These are phyloP conservation scores for Lithohypha guttulata DNA, from an alignment of 2,329 filamentous ascomycete species.

Conservation along the genomic window DNA sequence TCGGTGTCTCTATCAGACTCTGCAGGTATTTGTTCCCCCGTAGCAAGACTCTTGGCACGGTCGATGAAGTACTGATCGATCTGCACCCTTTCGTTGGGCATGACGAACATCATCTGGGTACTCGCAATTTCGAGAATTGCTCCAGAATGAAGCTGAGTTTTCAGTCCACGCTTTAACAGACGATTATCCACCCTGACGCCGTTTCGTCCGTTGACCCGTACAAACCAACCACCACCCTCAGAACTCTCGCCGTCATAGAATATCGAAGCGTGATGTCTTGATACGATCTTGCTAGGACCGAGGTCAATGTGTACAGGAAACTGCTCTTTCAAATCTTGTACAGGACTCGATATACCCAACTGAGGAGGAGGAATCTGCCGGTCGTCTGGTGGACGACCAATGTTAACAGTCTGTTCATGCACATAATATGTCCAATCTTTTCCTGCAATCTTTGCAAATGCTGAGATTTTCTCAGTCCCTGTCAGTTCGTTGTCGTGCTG, in stretches of 20 bases:
- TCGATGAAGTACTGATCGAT: constrained; percentile 61
- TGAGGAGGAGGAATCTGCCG: constrained; percentile 18
- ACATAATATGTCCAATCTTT: constrained; percentile 44
- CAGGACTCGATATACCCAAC: constrained; percentile 34
- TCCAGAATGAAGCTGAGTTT: constrained; percentile 64
- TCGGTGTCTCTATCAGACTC: constrained; percentile 30
- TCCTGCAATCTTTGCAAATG: constrained; percentile 42
- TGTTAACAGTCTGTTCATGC: constrained; percentile 38
- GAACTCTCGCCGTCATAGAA: constrained; percentile 56
- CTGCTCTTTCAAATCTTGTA: constrained; percentile 32
- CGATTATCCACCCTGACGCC: constrained; percentile 72
- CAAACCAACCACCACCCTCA: constrained; percentile 57
- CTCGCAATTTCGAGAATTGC: constrained; percentile 85
- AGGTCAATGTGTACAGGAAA: constrained; percentile 69
- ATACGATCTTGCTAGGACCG: constrained; percentile 71
- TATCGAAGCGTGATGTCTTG: constrained; percentile 64
- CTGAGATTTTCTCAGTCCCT: constrained; percentile 35
- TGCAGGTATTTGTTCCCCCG: constrained; percentile 30
- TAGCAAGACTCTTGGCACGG: constrained; percentile 45
- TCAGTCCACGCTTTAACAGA: constrained; percentile 55
- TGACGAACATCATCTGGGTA: constrained; percentile 97
- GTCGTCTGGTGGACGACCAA: constrained; percentile 40
- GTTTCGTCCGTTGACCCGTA: constrained; percentile 83
- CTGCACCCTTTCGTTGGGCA: constrained; percentile 63
- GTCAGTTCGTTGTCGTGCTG: constrained; percentile 36